phyloP scores from a whole-genome alignment of 2,329 filamentous ascomycete species.

The Neospermospora avenae region DNA sequence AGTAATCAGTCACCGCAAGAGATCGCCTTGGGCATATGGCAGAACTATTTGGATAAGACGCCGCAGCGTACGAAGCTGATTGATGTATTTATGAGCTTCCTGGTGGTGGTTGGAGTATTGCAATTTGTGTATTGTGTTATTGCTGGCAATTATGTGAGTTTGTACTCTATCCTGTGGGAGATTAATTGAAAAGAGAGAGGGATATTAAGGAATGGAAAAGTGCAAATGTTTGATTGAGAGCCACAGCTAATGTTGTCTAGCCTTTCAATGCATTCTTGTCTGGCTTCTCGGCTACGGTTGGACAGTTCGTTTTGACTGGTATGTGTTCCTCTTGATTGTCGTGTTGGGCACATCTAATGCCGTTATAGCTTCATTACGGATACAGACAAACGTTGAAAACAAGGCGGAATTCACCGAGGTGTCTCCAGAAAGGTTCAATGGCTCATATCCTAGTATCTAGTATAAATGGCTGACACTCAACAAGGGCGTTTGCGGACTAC shows the following conservation, averaged over 20 bases:
- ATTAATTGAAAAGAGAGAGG: not conserved
- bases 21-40: slow-evolving; percentile 68
- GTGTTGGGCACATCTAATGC: not conserved
- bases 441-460: not conserved
- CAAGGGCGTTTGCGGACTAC: slow-evolving; percentile 92
- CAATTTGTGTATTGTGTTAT: slow-evolving; percentile 93
- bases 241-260: slow-evolving; percentile 45
- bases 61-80: slow-evolving; percentile 89
- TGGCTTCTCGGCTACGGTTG: slow-evolving; percentile 90
- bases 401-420: slow-evolving; percentile 72
- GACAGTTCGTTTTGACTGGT: slow-evolving; percentile 95
- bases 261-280: slow-evolving; percentile 98
- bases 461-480: slow-evolving; percentile 17
- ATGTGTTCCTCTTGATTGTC: slow-evolving; percentile 35
- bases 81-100: slow-evolving; percentile 85
- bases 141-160: slow-evolving; percentile 87
- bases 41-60: slow-evolving; percentile 76
- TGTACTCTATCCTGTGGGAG: not conserved
- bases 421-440: slow-evolving; percentile 70
- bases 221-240: not conserved
- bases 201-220: not conserved
- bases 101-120: slow-evolving; percentile 79
- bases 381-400: slow-evolving; percentile 86
- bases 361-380: slow-evolving; percentile 65
- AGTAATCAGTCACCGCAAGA: slow-evolving; percentile 38